Percentiles rank a stretch among this genome's conserved stretches.
Conservation (phyloP, 345 rosid genomes). For the Cardamine occulta region DNA sequence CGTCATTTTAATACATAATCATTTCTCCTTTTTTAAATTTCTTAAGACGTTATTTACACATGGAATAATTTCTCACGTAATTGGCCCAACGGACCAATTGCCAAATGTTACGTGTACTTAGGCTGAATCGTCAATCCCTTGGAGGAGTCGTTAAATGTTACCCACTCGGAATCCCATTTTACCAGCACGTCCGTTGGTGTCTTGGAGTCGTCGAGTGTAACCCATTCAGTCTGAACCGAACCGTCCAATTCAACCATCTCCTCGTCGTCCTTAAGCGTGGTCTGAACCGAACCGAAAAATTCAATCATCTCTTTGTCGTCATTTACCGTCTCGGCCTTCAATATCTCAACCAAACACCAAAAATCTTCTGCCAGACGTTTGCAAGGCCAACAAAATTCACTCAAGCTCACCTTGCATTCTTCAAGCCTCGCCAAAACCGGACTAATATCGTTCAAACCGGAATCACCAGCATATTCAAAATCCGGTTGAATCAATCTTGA, state of each 20-base stretch:
- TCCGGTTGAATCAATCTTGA: constrained; percentile 55
- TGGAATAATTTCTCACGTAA: constrained; percentile 6
- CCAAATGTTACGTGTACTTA: background rate
- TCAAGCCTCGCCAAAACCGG: constrained; percentile 58
- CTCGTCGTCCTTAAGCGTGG: constrained; percentile 7
- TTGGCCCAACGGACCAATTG: background rate
- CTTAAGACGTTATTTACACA: constrained; percentile 3
- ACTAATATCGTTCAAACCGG: constrained; percentile 54
- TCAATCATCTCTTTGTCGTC: background rate
- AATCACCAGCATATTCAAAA: constrained; percentile 48
- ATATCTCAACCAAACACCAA: constrained; percentile 55
- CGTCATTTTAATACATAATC: background rate
- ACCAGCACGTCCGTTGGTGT: background rate
- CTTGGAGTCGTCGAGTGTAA: constrained; percentile 33
- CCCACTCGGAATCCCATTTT: constrained; percentile 27
- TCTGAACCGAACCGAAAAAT: background rate
- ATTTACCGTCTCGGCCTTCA: constrained; percentile 37
- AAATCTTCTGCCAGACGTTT: constrained; percentile 52
- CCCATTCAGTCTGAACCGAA: constrained; percentile 31
- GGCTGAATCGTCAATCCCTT: background rate
- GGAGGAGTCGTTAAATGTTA: constrained; percentile 38
- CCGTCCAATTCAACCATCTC: constrained; percentile 18
- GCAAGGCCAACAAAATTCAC: constrained; percentile 37
- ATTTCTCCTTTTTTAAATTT: constrained; percentile 3
- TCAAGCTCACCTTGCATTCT: constrained; percentile 50